Percentiles rank a stretch among this genome's conserved stretches.
These are phyloP conservation scores for Termitomyces sp. DNA, from an alignment of 768 basidiomycete genomes.

Conservation along the genomic window DNA sequence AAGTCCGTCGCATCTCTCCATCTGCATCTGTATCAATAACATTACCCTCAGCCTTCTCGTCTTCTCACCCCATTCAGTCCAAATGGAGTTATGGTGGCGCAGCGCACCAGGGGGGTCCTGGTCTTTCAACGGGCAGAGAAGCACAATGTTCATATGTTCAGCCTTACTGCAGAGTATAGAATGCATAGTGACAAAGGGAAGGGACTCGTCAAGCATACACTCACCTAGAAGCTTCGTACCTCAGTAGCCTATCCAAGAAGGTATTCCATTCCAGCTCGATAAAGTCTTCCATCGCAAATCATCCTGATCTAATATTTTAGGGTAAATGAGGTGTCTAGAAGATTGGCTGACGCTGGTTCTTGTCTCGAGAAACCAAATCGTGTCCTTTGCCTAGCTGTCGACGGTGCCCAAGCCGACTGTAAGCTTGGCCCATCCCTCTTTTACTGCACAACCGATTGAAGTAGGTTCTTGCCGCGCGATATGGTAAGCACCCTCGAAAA, in stretches of 20 bases:
- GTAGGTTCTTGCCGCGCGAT: conserved; percentile 25
- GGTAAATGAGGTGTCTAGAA: conserved; percentile 1
- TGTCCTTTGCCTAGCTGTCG: conserved; percentile 9
- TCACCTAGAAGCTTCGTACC: not conserved
- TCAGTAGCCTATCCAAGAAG: not conserved
- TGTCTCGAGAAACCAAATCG: conserved; percentile 1
- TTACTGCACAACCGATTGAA: conserved; percentile 18
- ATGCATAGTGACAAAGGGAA: not conserved
- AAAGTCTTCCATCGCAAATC: not conserved
- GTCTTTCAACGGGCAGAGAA: not conserved
- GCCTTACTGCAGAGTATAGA: not conserved
- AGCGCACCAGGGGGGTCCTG: not conserved
- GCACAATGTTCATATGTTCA: not conserved
- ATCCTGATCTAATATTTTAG: not conserved
- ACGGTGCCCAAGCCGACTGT: conserved; percentile 2
- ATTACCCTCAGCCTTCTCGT: not conserved
- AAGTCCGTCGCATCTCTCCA: not conserved
- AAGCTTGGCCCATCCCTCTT: conserved; percentile 16
- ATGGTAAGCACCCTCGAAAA: conserved; percentile 12
- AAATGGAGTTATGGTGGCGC: conserved; percentile 2
- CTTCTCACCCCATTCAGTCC: not conserved
- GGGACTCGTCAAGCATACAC: too few relatives aligned
- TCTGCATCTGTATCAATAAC: not conserved
- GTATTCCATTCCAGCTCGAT: not conserved
- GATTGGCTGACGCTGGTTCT: conserved; percentile 1